Evolutionary conservation across 345 rosid species (phyloP), one percentile per base, ranked within the genome.

Genomic region (Salix caprea): DNA sequence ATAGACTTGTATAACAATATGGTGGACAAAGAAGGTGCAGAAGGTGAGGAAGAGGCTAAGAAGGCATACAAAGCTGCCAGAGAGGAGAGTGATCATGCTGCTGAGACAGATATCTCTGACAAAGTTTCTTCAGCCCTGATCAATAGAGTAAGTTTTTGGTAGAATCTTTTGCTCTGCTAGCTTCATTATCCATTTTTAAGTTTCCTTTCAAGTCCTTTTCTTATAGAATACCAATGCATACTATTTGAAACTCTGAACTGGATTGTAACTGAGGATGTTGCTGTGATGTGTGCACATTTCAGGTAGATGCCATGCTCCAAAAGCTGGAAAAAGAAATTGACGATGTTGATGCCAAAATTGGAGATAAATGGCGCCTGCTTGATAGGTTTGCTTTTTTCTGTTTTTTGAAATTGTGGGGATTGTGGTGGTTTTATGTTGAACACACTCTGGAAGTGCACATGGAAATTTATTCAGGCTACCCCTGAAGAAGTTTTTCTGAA

Each of bases 241-340:
- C 37, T 62, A 30, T 64, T 21, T 78, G 14, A 52, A 46, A 64
- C 30, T 40, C 62, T n/a, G 8, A 30, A 23, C 50, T 36, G 75
- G 37, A 44, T 68, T 74, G 8, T 80, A 26, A 78, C 2, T 40
- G 23, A 13, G 24, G 44, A 46, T 73, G 4, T 8, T 26, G 24
- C 32, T 73, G n/a, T 72, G 26, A n/a, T 67, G 67, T 81, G 76
- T 69, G 32, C 24, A 56, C 66, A 80, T 77, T 77, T 78, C 84
- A 93, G 97, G 98, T 96, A 12, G 99, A 93, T 75, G 84, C 90
- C 26, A 92, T 96, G 99, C 98, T 96, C 73, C 98, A 96, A 65
- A 93, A 92, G 78, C 94, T 96, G 46, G 98, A 93, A 83, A 96
- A 92, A 70, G 99, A 96, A 89, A 95, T 95, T 76, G 97, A 95